Base-by-base conservation (phyloP, 306 rosid genomes). In the Citrullus amarus region DNA sequence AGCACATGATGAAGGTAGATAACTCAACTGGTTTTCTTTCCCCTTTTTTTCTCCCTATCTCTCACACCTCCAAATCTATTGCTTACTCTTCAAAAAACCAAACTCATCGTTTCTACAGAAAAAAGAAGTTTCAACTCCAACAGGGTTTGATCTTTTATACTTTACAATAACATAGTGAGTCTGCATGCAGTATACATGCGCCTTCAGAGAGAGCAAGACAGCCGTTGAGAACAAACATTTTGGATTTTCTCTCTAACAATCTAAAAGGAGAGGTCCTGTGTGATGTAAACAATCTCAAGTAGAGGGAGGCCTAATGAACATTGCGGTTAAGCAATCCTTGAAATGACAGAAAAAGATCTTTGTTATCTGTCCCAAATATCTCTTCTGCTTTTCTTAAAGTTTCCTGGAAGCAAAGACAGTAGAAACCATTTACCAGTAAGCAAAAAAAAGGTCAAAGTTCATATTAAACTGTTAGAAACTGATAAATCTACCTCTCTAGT, bases 381-480 rank as follows among this genome's bases (percentile, higher is more conserved):
- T 92, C 98, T 80, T 92, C 99, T 67, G 99, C 98, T 89, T 92
- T 96, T 85, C 93, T 84, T 72, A 96, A 81, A 75, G 99, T 96
- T 86, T 90, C 99, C 99, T 96, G 76, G 43, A 82, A 89, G 76
- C 69, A 53, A 50, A 87, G 28, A 32, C 51, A 81, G 32, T 63
- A 56, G 61, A 50, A 79, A 77, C 63, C 74, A 56, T 83, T 70
- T 65, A 82, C 25, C 28, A 30, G 56, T 62, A 77, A 25, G 20
- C 53, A 71, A 66, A 79, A 53, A 25, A 10, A 78, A 59, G 66
- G 83, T 66, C 56, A 34, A 73, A 78, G 43, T 68, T 76, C 44
- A 77, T 55, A 78, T 80, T 7, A 79, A 77, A 67, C 10, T 30
- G 73, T 55, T 69, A 81, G 46, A 55, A 44, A 41, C 62, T 32